Percentiles rank a stretch among this genome's conserved stretches.
These are phyloP conservation scores for Coffea humblotiana DNA, from an alignment of 305 asterid genomes.

Conservation along the genomic window DNA sequence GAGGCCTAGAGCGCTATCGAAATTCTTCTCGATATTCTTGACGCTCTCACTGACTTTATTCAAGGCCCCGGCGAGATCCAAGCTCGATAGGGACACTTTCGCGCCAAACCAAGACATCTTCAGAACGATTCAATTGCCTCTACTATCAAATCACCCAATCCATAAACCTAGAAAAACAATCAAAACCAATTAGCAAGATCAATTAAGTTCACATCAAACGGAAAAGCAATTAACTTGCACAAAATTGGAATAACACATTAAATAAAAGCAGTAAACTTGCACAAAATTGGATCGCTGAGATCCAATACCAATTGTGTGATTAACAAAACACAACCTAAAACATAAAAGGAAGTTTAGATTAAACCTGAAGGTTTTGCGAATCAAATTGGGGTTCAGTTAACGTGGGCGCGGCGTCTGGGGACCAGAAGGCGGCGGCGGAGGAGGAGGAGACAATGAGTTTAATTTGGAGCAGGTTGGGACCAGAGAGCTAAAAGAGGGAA, in stretches of 20 bases:
- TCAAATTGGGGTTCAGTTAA: background rate
- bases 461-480: no score
- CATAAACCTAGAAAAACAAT: constrained; percentile 5
- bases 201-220: no score
- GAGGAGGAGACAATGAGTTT: background rate
- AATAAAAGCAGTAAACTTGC: background rate
- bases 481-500: background rate
- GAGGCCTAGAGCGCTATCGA: constrained; percentile 77
- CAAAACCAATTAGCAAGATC: background rate
- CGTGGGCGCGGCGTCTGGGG: background rate
- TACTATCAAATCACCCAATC: constrained; percentile 6
- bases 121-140: background rate
- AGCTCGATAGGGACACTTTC: constrained; percentile 59
- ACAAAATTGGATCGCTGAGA: background rate
- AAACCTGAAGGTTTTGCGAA: background rate
- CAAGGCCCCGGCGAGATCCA: constrained; percentile 81
- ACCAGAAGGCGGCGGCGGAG: background rate
- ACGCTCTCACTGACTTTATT: constrained; percentile 84
- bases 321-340: background rate
- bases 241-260: background rate
- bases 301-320: background rate
- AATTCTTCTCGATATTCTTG: constrained; percentile 79
- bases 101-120: constrained; percentile 82
- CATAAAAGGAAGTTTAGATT: background rate
- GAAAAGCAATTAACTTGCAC: no score